Percentiles rank a stretch among this genome's conserved stretches.
phyloP scores from a whole-genome alignment of 345 rosid genomes.

The Fremontodendron californicum region DNA sequence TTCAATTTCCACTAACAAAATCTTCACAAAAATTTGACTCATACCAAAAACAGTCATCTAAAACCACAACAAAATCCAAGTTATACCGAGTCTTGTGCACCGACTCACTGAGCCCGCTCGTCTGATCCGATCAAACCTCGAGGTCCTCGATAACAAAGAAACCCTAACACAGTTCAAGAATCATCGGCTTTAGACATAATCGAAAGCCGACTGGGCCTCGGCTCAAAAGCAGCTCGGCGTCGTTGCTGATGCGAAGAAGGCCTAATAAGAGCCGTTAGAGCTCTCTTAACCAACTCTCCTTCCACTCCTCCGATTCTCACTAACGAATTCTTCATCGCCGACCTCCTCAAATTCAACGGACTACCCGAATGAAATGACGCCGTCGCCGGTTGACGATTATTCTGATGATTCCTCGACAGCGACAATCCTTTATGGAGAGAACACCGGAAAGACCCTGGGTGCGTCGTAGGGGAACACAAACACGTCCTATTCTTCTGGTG shows the following conservation, averaged over 20 bases:
- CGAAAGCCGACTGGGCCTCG: conserved; percentile 64
- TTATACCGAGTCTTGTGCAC: neutral
- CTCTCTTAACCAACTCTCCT: conserved; percentile 54
- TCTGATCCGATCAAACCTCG: neutral
- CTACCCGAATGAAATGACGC: conserved; percentile 41
- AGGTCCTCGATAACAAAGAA: neutral
- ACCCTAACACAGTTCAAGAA: neutral
- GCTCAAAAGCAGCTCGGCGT: conserved; percentile 52
- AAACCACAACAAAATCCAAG: neutral
- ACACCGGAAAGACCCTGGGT: conserved; percentile 78
- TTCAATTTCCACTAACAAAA: neutral
- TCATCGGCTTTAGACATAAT: conserved; percentile 41
- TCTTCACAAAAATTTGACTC: neutral
- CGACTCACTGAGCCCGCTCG: neutral
- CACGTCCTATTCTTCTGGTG: conserved; percentile 34
- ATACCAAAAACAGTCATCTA: neutral
- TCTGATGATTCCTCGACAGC: neutral
- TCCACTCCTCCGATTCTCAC: conserved; percentile 64
- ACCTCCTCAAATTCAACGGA: conserved; percentile 53
- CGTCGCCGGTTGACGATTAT: conserved; percentile 30
- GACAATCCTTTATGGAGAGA: conserved; percentile 45
- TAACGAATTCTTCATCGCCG: conserved; percentile 70
- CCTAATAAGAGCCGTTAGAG: conserved; percentile 45
- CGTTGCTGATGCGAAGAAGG: conserved; percentile 46
- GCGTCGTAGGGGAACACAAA: conserved; percentile 66